Evolutionary conservation across 345 rosid species (phyloP).

Genomic region (Aquilaria yunnanensis): DNA sequence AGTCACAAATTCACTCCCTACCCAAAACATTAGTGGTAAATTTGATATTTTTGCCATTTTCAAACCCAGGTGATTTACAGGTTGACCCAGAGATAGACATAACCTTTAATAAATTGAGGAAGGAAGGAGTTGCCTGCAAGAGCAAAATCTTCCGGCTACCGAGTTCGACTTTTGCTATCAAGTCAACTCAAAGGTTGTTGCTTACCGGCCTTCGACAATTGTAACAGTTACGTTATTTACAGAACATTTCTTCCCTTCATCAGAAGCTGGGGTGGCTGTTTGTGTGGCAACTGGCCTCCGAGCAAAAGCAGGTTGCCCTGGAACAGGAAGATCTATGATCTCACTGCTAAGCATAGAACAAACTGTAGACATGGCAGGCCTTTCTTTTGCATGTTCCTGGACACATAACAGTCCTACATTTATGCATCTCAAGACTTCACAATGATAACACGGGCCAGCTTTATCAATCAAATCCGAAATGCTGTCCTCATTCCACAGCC

Average conservation of each 20-base stretch:
- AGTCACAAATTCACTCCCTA: too few species aligned
- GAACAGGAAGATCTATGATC: slow-evolving; percentile 11
- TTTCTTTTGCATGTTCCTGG: slow-evolving; percentile 13
- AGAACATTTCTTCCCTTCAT: neutral
- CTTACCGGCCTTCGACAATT: slow-evolving; percentile 10
- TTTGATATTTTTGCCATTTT: too few species aligned
- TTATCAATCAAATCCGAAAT: slow-evolving; percentile 8
- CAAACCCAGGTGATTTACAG: too few species aligned
- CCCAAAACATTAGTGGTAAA: too few species aligned
- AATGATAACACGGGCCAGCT: neutral
- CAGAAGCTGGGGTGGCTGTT: neutral
- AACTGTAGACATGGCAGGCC: slow-evolving; percentile 12
- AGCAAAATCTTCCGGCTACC: too few species aligned
- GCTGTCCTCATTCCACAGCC: slow-evolving; percentile 29
- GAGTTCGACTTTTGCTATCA: too few species aligned
- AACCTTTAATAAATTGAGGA: too few species aligned
- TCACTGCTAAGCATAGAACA: slow-evolving; percentile 19
- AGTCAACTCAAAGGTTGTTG: neutral
- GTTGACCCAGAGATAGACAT: too few species aligned
- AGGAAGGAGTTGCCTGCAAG: too few species aligned
- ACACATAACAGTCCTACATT: slow-evolving; percentile 13
- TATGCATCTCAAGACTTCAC: slow-evolving; percentile 16
- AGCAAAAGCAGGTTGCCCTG: slow-evolving; percentile 14
- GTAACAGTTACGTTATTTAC: slow-evolving; percentile 15
- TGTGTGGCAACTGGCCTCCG: neutral